Base-by-base conservation (phyloP, 257 asterid species). In the Gentiana straminea region DNA sequence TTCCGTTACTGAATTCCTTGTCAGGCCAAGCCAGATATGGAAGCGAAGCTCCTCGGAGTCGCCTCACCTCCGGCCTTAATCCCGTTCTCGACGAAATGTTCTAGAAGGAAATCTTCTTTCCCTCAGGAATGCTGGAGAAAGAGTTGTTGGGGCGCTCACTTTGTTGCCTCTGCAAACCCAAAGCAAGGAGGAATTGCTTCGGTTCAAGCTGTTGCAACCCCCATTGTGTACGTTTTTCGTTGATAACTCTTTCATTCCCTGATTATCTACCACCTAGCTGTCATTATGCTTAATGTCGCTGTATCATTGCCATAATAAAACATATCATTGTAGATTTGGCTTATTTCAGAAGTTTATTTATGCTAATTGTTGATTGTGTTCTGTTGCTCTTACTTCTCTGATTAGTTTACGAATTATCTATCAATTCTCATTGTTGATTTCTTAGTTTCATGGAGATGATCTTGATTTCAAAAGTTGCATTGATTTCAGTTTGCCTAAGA, bases 401-500 rank as follows among this genome's bases (percentile, higher is more conserved):
- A 39, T 39, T 39, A 8, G 45, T 39, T 39, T 8, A 39, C 5
- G 45, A 39, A 39, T 39, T 5, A 39, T 1, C 9, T 7, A 0
- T 5, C 46, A 41, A 41, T 33, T 7, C 1, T 50, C 50, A 33
- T 8, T 13, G 11, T 34, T 13, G 3, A 38, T n/a, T 10, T n/a
- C 32, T 37, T 1, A 33, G 39, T 10, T 57, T 11, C 11, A 24
- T 60, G 51, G 38, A 2, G 13, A 37, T 36, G 33, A 1, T 3
- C 41, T 60, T 12, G 6, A 41, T 41, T 4, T 39, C 45, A 8
- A n/a, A 44, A 52, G 54, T 52, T 62, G 51, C 11, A 59, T 61
- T 52, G 36, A 32, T 79, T 73, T 57, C 69, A 84, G 97, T 60
- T 61, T 64, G 69, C 60, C 71, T 52, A 51, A 60, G 34, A 92